Base-by-base conservation (phyloP, 2,329 filamentous ascomycete species). In the Fusarium subglutinans region DNA sequence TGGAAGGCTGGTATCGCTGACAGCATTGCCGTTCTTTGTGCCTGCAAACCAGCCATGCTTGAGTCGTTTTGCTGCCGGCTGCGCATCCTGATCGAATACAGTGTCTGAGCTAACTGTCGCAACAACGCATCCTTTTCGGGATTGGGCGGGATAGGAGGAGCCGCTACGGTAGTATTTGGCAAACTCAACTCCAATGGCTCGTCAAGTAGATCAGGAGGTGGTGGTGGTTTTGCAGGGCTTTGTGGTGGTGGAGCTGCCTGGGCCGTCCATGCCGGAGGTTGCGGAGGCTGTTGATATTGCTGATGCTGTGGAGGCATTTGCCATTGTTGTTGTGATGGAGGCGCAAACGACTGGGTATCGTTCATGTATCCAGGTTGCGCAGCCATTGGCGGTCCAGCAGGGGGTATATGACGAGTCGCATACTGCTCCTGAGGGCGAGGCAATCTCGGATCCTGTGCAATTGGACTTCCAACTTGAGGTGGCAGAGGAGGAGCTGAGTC, bases 121-220 rank as follows among this genome's bases (percentile, higher is more conserved):
- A 98, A 87, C 22, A 98, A 89, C 26, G 93, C 92, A 81, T 98
- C 95, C 81, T 98, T 98, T 83, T 98, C 94, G 1, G 96, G 96
- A 78, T 99, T 99, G 0, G 95, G 95, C 0, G 96, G 96, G 38
- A 98, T 94, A 1, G 96, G 95, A 2, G 96, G 96, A 2, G 94
- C 90, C 11, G 92, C 87, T 13, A 90, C 80, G 28, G 87, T 84
- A 2, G 85, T 83, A 8, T 85, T 82, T 6, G 89, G 86, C 18
- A 88, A 83, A 22, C 85, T 77, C 30, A 90, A 81, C 15, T 86
- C 86, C 20, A 90, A 81, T 38, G 89, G 88, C 61, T 89, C 88
- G 70, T 91, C 89, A 76, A 91, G 86, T 33, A 84, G 76, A 78
- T 91, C 88, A 4, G 83, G 88, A 33, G 82, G 87, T 33, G 82